Base-by-base conservation (phyloP, 306 rosid genomes). In the Lotus japonicus region DNA sequence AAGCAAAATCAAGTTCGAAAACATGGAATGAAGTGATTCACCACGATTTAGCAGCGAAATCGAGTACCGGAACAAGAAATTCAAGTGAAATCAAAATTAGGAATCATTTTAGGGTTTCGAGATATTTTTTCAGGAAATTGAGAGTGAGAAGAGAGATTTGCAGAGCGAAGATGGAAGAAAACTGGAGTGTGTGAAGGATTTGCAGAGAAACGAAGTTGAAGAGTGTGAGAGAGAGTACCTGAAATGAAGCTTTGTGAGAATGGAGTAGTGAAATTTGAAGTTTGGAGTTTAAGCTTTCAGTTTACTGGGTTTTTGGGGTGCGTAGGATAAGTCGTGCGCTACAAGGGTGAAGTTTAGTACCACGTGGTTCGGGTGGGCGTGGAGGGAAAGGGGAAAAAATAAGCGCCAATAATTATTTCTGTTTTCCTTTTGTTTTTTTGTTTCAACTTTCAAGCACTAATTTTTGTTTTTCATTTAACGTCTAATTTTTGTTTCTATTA, bases 321-420 rank as follows among this genome's bases (percentile, higher is more conserved):
- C 58, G 82, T 9, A 81, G 71, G 82, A 57, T 77, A 77, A 70
- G 65, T 2, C 13, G 61, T 65, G 68, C 56, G 73, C 79, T 11
- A 10, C 55, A 1, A 18, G 5, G 26, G 81, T 17, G 38, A 28
- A 60, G 6, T 66, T 41, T 70, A 41, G 58, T 23, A n/a, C 39
- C 14, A 16, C 2, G 2, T 4, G 18, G n/a, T 55, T 28, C 31
- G 15, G 48, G 50, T n/a, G 49, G 26, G 28, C 66, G 67, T 50
- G 58, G 82, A 52, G 72, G 77, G 72, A 64, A 18, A 0, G 42
- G 16, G 43, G 3, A 14, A 6, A 19, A 23, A 71, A 26, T 19
- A 59, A 56, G 83, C 83, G 86, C 66, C 78, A 82, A 81, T 73
- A 60, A 17, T 58, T n/a, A n/a, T n/a, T n/a, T n/a, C n/a, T n/a